phyloP scores from a whole-genome alignment of 169 alveolate species.

The Plasmodium ovale region DNA sequence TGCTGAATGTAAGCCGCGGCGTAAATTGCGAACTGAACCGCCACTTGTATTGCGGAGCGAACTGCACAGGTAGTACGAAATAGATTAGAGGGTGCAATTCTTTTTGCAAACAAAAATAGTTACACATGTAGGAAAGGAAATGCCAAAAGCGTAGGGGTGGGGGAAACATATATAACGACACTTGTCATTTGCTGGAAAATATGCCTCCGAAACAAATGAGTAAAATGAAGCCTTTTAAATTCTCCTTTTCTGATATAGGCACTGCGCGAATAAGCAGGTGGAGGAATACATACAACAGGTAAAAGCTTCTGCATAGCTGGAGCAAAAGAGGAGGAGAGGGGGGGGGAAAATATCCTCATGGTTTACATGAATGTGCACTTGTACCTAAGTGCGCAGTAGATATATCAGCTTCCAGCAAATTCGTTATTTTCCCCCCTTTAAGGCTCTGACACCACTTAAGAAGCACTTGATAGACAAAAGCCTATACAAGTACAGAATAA shows the following conservation, averaged over 20 bases:
- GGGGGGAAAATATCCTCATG: not conserved
- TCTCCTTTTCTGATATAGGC: conserved; percentile 21
- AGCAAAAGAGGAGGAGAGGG: not conserved
- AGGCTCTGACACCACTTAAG: conserved; percentile 65
- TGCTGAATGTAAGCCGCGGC: too few relatives aligned
- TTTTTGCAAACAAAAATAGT: too few relatives aligned
- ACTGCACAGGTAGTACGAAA: too few relatives aligned
- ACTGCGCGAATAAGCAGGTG: conserved; percentile 52
- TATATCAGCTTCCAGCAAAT: too few relatives aligned
- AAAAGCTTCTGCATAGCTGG: too few relatives aligned
- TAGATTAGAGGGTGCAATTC: too few relatives aligned
- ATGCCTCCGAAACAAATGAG: not conserved
- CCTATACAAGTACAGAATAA: conserved; percentile 48
- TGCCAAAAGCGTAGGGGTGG: too few relatives aligned
- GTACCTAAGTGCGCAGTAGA: not conserved
- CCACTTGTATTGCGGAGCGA: too few relatives aligned
- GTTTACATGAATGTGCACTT: not conserved
- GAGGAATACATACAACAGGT: conserved; percentile 75
- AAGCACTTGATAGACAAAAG: conserved; percentile 30
- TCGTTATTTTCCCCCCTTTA: not conserved
- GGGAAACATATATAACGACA: too few relatives aligned
- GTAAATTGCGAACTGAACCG: too few relatives aligned
- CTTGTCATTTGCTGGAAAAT: not conserved
- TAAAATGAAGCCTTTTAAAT: not conserved
- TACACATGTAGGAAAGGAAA: too few relatives aligned